Conservation (phyloP, 2,329 filamentous ascomycete genomes). For the Sphaerulina vaccinii region DNA sequence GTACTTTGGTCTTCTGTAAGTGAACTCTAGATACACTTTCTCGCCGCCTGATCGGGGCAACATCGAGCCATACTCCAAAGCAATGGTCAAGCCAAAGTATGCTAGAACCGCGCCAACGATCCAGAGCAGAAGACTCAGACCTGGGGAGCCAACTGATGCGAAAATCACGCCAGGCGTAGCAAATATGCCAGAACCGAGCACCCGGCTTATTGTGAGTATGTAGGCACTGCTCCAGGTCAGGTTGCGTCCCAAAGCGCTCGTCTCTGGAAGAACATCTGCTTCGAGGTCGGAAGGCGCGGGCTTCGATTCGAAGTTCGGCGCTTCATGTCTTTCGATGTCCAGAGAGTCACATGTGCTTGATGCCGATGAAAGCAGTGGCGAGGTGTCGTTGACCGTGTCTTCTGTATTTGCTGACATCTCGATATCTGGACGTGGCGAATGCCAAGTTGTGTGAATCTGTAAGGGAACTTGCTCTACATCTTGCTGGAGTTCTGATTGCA, state of each 20-base stretch:
- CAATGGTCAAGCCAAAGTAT: conserved; percentile 54
- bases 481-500: neutral
- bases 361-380: conserved; percentile 15
- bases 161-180: conserved; percentile 69
- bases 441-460: neutral
- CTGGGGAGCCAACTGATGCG: conserved; percentile 64
- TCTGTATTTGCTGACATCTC: conserved; percentile 3
- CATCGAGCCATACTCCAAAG: conserved; percentile 69
- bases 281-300: conserved; percentile 44
- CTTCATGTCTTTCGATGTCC: conserved; percentile 14
- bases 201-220: conserved; percentile 65
- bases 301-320: conserved; percentile 10
- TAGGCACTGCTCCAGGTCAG: conserved; percentile 57
- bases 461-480: conserved; percentile 8
- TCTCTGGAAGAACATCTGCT: conserved; percentile 60
- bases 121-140: conserved; percentile 64
- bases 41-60: conserved; percentile 65
- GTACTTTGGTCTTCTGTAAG: conserved; percentile 62
- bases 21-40: conserved; percentile 71
- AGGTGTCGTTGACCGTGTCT: conserved; percentile 8
- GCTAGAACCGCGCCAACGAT: conserved; percentile 60
- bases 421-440: neutral
- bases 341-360: conserved; percentile 10
- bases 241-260: conserved; percentile 57
- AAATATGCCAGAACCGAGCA: conserved; percentile 71